Base-by-base conservation (phyloP, 2,329 filamentous ascomycete species). In the Thielaviopsis euricoi region DNA sequence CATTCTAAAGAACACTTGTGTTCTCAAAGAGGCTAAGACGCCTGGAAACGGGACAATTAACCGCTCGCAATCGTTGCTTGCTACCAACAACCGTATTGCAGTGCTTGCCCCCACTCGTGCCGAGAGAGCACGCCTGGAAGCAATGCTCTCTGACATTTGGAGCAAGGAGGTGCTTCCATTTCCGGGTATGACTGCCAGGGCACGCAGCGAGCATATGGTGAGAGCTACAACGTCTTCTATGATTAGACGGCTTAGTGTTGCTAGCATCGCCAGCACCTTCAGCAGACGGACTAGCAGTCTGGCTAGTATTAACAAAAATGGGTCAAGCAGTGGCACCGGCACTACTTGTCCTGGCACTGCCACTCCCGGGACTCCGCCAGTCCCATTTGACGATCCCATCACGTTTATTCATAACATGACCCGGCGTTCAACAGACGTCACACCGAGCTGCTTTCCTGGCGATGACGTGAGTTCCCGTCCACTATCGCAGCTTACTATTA, bases 221-320 rank as follows among this genome's bases (percentile, higher is more conserved):
- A 78, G 86, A 55, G 81, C 80, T 48, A 89, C 86, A n/a, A 87
- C 89, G 13, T 89, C 87, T 40, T 87, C 87, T 0, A 81, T 95
- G 66, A 95, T 95, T 73, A 80, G 89, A 56, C 94, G 90, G 67
- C 77, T 96, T 62, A 95, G 87, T 69, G 84, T 88, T 65, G 84
- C 85, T 53, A 89, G 84, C 67, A 85, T 93, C 62, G 79, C 86
- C 15, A 85, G 80, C 63, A 85, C 85, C 53, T 90, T 94, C 66
- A 79, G 81, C 43, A 86, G 84, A 64, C 81, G 85, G 59, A 86
- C 86, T 0, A 76, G 74, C 46, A 87, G 83, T 62, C 64, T 76
- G 52, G 70, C 71, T 17, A 71, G 68, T 57, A 62, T 72, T 37
- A 61, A 63, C 57, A 68, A 64, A 52, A 37, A 53, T 52, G 33